Evolutionary conservation across 345 rosid genomes (phyloP).

Genomic region (Lepidium didymum): DNA sequence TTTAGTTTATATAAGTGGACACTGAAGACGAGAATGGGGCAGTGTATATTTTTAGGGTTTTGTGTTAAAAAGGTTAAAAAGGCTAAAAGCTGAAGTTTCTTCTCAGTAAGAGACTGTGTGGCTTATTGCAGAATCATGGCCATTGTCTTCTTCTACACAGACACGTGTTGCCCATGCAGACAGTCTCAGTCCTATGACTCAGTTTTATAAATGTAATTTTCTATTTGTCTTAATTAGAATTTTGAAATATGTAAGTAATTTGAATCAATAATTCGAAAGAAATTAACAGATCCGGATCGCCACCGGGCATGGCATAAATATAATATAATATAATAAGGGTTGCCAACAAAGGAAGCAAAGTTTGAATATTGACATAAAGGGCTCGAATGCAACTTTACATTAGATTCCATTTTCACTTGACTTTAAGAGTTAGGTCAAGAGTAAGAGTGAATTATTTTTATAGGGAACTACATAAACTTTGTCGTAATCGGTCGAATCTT

Average conservation of each 20-base stretch:
- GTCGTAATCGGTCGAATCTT: too few relatives aligned
- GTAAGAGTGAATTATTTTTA: background rate
- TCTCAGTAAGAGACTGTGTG: conserved; percentile 22
- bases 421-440: background rate
- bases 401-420: conserved; percentile 1
- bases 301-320: background rate
- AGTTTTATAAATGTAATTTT: background rate
- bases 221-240: background rate
- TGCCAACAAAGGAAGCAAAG: conserved; percentile 23
- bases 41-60: conserved; percentile 40
- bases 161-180: conserved; percentile 26
- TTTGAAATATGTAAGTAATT: background rate
- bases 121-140: conserved; percentile 28
- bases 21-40: conserved; percentile 38
- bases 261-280: background rate
- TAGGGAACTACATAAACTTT: too few relatives aligned
- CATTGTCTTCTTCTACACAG: conserved; percentile 20
- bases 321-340: background rate
- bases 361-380: conserved; percentile 14
- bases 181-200: background rate
- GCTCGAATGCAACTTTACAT: background rate
- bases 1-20: conserved; percentile 1
- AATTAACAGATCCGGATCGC: background rate
- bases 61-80: conserved; percentile 36
- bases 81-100: conserved; percentile 52